Base-by-base conservation (phyloP, 2,329 filamentous ascomycete genomes). In the Periconia macrospinosa region DNA sequence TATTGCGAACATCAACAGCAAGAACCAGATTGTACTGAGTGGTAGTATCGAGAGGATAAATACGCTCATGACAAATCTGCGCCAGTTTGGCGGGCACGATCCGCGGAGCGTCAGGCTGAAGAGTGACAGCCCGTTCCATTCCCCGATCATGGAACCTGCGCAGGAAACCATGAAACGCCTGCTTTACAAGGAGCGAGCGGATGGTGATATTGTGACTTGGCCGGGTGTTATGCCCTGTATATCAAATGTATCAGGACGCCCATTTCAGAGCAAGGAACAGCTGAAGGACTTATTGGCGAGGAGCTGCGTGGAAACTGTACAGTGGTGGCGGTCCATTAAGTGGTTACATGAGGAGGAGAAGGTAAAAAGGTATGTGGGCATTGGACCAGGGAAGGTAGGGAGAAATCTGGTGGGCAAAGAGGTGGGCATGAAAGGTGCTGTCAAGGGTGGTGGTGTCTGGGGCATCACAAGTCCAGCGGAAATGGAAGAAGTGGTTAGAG, bases 321-420 rank as follows among this genome's bases (percentile, higher is more conserved):
- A 85, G 54, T 97, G 93, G 93, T 96, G 92, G 87, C 91, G 95
- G 62, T 94, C 90, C 65, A 92, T 97, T 65, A 86, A 86, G 61
- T 96, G 95, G 68, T 78, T 97, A 47, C 91, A 97, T 71, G 87
- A 94, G 70, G 86, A 94, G 65, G 84, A 88, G 67, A 87, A 87
- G 58, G 90, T 96, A 17, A 82, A 87, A 64, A 81, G 92, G 52
- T 97, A 93, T 89, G 83, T 97, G 47, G 93, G 93, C 42, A 91
- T 97, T 57, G 93, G 93, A 0, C 93, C 93, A 0, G 93, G 93
- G 6, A 96, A 96, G 72, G 93, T 97, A 2, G 93, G 93, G 1
- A 83, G 92, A 53, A 97, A 97, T 71, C 79, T 97, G 8, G 92
- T 97, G 1, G 92, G 92, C 13, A 97, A 97, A 75, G 93, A 97